Base-by-base conservation (phyloP, 371 early-diverging fungal species). In the Mortierella sp. region DNA sequence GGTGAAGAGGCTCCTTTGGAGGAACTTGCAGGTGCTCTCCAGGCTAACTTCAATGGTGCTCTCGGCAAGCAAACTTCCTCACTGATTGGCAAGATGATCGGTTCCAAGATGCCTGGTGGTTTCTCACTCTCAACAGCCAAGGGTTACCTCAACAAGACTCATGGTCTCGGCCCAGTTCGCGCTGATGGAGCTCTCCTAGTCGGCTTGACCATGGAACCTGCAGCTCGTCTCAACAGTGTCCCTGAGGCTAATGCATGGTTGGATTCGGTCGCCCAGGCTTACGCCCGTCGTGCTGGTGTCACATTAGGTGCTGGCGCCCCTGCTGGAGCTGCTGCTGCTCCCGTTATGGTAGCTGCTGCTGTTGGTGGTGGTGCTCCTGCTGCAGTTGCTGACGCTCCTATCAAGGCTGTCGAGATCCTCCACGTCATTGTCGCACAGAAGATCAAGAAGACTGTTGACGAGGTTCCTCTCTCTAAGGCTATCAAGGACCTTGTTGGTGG, bases 401-500 rank as follows among this genome's bases (percentile, higher is more conserved):
- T 94, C 30, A 87, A 89, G 52, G 92, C 94, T 6, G 73, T 86
- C n/a, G 94, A 95, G 34, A 84, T 96, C 21, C 83, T 97, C 38
- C 87, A 88, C 43, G 91, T 90, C 27, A 84, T 96, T 57, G 90
- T 98, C 71, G 95, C 97, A 23, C 95, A 95, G 68, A 98, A 97
- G 84, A 84, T 95, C 60, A 96, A 95, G 86, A 94, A 95, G 79
- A 79, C 93, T 6, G 79, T 93, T 9, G 83, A 82, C 23, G 94
- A 95, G 51, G 82, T 97, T 27, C 86, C 93, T 16, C 79, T 89
- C 39, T 79, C 84, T 64, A 93, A 93, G 83, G 87, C 93, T 30
- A 93, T 98, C 81, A 95, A 94, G 84, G 97, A 97, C 58, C 88
- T 98, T 52, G 94, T 94, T 24, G 96, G 95, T 52, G 97, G 98